Conservation (phyloP, 176 grass and related monocot species). For the Echinochloa phyllopogon region DNA sequence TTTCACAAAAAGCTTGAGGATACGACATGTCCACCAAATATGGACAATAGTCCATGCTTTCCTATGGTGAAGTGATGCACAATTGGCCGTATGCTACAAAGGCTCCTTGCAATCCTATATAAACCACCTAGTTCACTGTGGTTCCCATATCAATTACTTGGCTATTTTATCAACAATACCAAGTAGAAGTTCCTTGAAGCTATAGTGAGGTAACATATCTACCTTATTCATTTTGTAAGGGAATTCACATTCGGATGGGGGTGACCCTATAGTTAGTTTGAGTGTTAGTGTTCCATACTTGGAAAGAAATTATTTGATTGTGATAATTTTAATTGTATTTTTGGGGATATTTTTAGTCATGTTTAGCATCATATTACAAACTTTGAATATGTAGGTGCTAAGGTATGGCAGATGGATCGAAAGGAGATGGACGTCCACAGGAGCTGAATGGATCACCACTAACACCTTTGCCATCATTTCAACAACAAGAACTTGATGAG, state of each 20-base stretch:
- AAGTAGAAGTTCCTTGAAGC: too few species aligned
- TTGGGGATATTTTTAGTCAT: too few species aligned
- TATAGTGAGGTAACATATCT: too few species aligned
- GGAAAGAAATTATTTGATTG: too few species aligned
- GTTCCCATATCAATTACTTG: background rate
- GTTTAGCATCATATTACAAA: too few species aligned
- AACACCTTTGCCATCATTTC: background rate
- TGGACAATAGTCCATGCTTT: background rate
- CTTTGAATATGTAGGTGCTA: too few species aligned
- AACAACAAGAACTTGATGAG: background rate
- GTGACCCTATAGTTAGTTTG: too few species aligned
- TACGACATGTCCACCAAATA: background rate
- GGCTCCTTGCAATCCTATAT: background rate
- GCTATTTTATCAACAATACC: background rate
- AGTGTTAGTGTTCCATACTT: too few species aligned
- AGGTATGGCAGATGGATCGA: background rate
- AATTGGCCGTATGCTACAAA: background rate
- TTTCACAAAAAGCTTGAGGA: background rate
- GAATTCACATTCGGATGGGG: too few species aligned
- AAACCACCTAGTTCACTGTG: background rate
- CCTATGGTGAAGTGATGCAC: background rate
- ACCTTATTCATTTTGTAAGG: too few species aligned
- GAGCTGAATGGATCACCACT: background rate
- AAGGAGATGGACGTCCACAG: background rate
- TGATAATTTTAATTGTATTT: too few species aligned